Conservation (phyloP, 164 flowering plant genomes). For the Amborella trichopoda region DNA sequence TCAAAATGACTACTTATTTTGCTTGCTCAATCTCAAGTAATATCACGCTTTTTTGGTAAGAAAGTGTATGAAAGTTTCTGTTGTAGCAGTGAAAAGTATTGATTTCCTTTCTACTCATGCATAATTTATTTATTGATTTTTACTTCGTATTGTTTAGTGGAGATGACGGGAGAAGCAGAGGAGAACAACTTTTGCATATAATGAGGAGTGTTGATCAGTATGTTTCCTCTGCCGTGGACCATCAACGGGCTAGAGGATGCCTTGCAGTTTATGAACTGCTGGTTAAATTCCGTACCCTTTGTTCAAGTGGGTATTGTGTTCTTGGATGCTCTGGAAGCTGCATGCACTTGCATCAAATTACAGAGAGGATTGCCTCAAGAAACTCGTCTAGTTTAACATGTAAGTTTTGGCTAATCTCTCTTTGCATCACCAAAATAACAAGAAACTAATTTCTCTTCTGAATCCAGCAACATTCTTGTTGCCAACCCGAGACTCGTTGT, state of each 20-base stretch:
- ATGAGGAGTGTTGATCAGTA: slow-evolving; percentile 79
- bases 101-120: too few species aligned
- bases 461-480: slow-evolving; percentile 62
- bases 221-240: slow-evolving; percentile 73
- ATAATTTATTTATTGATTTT: too few species aligned
- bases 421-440: background rate
- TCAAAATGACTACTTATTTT: too few species aligned
- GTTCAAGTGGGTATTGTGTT: slow-evolving; percentile 67
- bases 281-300: slow-evolving; percentile 65
- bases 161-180: slow-evolving; percentile 94
- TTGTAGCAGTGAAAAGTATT: too few species aligned
- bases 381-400: slow-evolving; percentile 65
- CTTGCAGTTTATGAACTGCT: slow-evolving; percentile 78
- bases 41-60: too few species aligned
- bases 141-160: too few species aligned
- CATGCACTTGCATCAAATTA: slow-evolving; percentile 42
- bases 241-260: slow-evolving; percentile 87
- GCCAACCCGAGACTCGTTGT: slow-evolving; percentile 84
- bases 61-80: too few species aligned
- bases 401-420: slow-evolving; percentile 12
- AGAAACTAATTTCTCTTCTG: slow-evolving; percentile 1
- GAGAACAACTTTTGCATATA: slow-evolving; percentile 78
- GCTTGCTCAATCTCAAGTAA: too few species aligned
- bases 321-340: slow-evolving; percentile 80
- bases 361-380: slow-evolving; percentile 34